A percentile compares a stretch with the other conserved stretches of the same genome.
Evolutionary conservation across 371 early-diverging fungal genomes (phyloP).

Genomic region (Synchytrium microbalum): DNA sequence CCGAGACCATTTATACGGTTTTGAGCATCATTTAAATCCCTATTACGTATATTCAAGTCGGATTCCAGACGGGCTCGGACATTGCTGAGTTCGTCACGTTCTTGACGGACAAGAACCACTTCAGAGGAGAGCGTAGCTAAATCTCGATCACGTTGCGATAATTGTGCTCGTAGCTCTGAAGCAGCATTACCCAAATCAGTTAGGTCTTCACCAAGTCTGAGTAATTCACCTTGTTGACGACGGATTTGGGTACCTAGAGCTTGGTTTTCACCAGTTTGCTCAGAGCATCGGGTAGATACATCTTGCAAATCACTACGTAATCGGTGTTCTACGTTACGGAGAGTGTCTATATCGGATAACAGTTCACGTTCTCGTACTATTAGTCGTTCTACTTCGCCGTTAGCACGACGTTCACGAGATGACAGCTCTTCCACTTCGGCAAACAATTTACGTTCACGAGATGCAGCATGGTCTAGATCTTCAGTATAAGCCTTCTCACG

Average conservation of each 20-base stretch:
- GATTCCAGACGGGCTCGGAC: not conserved
- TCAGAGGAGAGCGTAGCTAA: constrained; percentile 2
- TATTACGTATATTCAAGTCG: constrained; percentile 17
- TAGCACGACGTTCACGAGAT: constrained; percentile 16
- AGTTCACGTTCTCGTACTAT: constrained; percentile 10
- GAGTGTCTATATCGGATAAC: constrained; percentile 21
- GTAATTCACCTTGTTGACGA: constrained; percentile 16
- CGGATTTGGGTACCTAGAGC: constrained; percentile 19
- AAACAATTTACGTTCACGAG: constrained; percentile 22
- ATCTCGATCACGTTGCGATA: not conserved
- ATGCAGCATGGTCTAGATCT: constrained; percentile 30
- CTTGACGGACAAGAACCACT: constrained; percentile 2
- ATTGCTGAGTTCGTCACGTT: constrained; percentile 20
- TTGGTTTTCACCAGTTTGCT: constrained; percentile 19
- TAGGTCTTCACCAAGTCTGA: constrained; percentile 19
- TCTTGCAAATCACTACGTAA: constrained; percentile 22
- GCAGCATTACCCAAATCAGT: constrained; percentile 14
- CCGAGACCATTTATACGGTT: constrained; percentile 19
- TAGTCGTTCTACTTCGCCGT: constrained; percentile 20
- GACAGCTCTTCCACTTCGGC: constrained; percentile 24
- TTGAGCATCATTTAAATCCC: constrained; percentile 14
- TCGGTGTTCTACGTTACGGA: constrained; percentile 20
- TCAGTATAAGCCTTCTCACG: constrained; percentile 25
- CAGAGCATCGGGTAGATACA: constrained; percentile 2
- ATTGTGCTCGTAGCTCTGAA: constrained; percentile 13